Conservation (phyloP, 495 filamentous ascomycete genomes). For the Rostrohypoxylon terebratum region DNA sequence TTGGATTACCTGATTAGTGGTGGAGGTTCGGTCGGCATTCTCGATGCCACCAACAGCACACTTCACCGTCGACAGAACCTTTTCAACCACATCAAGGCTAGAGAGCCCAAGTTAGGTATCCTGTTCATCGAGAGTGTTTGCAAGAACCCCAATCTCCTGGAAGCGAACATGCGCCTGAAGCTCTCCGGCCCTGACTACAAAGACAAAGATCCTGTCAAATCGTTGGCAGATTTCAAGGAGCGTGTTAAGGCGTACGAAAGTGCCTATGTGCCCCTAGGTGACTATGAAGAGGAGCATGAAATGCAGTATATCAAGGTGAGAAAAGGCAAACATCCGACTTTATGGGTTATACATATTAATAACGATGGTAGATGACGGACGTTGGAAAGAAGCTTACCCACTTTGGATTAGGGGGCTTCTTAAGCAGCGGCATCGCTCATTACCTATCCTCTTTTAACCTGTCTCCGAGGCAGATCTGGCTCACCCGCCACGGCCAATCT, state of each 20-base stretch:
- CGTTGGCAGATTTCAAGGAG: constrained; percentile 91
- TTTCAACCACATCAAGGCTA: constrained; percentile 81
- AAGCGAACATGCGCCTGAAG: constrained; percentile 97
- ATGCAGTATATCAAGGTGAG: constrained; percentile 87
- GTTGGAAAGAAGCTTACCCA: constrained; percentile 94
- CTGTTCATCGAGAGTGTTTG: constrained; percentile 95
- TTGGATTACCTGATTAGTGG: constrained; percentile 85
- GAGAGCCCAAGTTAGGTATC: constrained; percentile 88
- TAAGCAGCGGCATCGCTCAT: constrained; percentile 88
- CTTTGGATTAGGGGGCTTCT: constrained; percentile 89
- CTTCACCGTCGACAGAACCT: constrained; percentile 83
- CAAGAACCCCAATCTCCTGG: constrained; percentile 82
- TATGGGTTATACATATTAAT: constrained; percentile 12
- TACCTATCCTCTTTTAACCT: constrained; percentile 97
- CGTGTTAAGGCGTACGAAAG: constrained; percentile 93
- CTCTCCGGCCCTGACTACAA: constrained; percentile 97
- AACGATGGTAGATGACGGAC: constrained; percentile 81
- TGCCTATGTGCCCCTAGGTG: constrained; percentile 89
- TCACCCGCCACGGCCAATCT: constrained; percentile 92
- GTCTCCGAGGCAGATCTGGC: constrained; percentile 95
- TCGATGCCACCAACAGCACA: constrained; percentile 97
- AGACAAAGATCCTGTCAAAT: constrained; percentile 84
- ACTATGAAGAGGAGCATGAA: constrained; percentile 87
- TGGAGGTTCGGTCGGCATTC: constrained; percentile 94
- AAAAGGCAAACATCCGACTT: background rate